Conservation (phyloP, 2,329 filamentous ascomycete species). For the Gaeumannomyces sp. region DNA sequence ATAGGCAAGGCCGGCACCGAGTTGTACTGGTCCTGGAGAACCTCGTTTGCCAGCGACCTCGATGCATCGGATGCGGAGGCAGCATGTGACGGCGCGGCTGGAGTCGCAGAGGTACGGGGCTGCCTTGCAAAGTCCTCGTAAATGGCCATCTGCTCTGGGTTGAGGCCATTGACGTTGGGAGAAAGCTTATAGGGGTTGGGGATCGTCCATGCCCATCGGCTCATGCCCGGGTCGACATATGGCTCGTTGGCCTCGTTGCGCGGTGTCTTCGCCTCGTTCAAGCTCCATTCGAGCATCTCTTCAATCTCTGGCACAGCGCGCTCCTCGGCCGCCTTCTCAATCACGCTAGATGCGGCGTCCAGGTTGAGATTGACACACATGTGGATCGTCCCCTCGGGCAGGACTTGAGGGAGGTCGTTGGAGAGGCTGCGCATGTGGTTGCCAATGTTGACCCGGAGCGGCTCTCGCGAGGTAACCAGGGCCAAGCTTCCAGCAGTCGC, state of each 20-base stretch:
- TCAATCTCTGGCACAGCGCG: slow-evolving; percentile 92
- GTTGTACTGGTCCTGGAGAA: slow-evolving; percentile 56
- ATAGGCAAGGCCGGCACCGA: slow-evolving; percentile 52
- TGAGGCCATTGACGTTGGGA: slow-evolving; percentile 63
- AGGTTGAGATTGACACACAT: slow-evolving; percentile 99
- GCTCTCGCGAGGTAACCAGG: slow-evolving; percentile 97
- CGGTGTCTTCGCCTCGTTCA: slow-evolving; percentile 71
- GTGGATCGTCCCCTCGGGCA: slow-evolving; percentile 90
- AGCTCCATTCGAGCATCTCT: slow-evolving; percentile 81
- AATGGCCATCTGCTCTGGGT: slow-evolving; percentile 86
- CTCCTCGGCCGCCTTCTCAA: slow-evolving; percentile 92
- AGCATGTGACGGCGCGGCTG: slow-evolving; percentile 48
- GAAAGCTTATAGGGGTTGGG: slow-evolving; percentile 88
- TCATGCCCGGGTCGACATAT: slow-evolving; percentile 76
- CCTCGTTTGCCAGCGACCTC: slow-evolving; percentile 56
- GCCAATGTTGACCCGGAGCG: slow-evolving; percentile 89
- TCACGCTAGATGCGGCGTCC: slow-evolving; percentile 85
- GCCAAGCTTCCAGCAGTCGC: slow-evolving; percentile 89
- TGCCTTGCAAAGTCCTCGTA: slow-evolving; percentile 95
- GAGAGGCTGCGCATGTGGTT: slow-evolving; percentile 83
- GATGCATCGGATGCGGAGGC: slow-evolving; percentile 55
- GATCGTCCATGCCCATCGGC: slow-evolving; percentile 88
- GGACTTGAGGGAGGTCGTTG: slow-evolving; percentile 65
- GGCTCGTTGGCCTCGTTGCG: slow-evolving; percentile 68
- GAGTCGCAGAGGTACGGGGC: slow-evolving; percentile 56